Conservation (phyloP, 805 yeast species). For the Nakazawaea ernobii region DNA sequence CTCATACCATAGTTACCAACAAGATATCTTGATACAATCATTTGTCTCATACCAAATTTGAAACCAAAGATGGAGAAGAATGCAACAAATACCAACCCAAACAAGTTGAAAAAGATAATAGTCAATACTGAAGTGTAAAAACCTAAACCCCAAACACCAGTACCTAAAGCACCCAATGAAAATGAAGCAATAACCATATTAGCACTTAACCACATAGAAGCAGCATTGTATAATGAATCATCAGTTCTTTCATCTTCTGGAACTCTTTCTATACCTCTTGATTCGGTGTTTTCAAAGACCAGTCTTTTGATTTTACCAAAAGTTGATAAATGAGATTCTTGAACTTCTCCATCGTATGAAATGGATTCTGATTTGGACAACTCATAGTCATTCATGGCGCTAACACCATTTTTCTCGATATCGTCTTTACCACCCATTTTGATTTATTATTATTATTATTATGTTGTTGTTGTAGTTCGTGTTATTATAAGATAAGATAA, state of each 20-base stretch:
- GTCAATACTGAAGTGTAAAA: slow-evolving; percentile 67
- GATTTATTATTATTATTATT: too few relatives aligned
- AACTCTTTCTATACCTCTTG: slow-evolving; percentile 76
- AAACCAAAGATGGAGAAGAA: slow-evolving; percentile 81
- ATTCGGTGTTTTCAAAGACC: slow-evolving; percentile 36
- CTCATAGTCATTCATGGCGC: slow-evolving; percentile 2
- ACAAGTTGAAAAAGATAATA: slow-evolving; percentile 64
- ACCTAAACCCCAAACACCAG: slow-evolving; percentile 54
- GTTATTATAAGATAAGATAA: neutral
- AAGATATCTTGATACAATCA: slow-evolving; percentile 73
- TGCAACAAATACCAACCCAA: slow-evolving; percentile 80
- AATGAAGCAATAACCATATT: slow-evolving; percentile 82
- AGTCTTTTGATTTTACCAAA: slow-evolving; percentile 5
- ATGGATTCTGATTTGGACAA: neutral
- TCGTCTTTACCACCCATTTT: slow-evolving; percentile 4
- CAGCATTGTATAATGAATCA: slow-evolving; percentile 60
- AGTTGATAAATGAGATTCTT: neutral
- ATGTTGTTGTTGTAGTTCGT: neutral
- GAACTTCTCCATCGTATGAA: slow-evolving; percentile 7
- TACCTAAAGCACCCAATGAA: slow-evolving; percentile 69
- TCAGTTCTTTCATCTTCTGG: slow-evolving; percentile 75
- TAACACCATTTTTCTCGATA: slow-evolving; percentile 2
- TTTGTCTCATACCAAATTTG: slow-evolving; percentile 80
- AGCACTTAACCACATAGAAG: slow-evolving; percentile 89
- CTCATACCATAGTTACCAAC: slow-evolving; percentile 74